Conservation (phyloP, 176 grass and related monocot species). For the Triticum urartu region DNA sequence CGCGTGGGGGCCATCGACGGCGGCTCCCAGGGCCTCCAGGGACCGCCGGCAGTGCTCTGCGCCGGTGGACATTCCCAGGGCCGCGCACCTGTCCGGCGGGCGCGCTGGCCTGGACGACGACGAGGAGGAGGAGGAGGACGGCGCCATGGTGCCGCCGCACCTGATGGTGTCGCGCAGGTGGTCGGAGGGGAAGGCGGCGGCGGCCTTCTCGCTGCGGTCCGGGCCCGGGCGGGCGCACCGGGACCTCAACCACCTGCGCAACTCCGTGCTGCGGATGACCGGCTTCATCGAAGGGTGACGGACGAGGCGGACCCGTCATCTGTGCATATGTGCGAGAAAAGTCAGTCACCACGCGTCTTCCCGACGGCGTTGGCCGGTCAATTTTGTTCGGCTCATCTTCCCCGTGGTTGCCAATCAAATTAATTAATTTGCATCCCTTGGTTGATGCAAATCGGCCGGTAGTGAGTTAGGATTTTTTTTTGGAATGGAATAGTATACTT, state of each 20-base stretch:
- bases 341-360: neutral
- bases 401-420: neutral
- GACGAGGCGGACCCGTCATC: neutral
- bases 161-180: constrained; percentile 51
- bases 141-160: constrained; percentile 62
- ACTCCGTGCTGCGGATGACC: constrained; percentile 73
- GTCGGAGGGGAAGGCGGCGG: constrained; percentile 22
- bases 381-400: constrained; percentile 9
- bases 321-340: neutral
- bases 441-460: neutral
- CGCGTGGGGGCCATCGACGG: neutral
- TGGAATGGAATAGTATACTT: too few relatives aligned
- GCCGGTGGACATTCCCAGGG: constrained; percentile 43
- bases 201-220: constrained; percentile 57
- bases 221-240: constrained; percentile 63
- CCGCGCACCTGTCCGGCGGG: neutral
- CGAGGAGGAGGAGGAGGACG: neutral
- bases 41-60: neutral
- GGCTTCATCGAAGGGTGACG: constrained; percentile 77
- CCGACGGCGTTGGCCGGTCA: neutral
- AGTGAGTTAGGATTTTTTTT: neutral
- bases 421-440: neutral
- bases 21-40: neutral
- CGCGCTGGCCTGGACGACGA: neutral
- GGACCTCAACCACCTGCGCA: constrained; percentile 62